Evolutionary conservation across 2,329 filamentous ascomycete genomes (phyloP).

Genomic region (Arthrobotrys megalospora): DNA sequence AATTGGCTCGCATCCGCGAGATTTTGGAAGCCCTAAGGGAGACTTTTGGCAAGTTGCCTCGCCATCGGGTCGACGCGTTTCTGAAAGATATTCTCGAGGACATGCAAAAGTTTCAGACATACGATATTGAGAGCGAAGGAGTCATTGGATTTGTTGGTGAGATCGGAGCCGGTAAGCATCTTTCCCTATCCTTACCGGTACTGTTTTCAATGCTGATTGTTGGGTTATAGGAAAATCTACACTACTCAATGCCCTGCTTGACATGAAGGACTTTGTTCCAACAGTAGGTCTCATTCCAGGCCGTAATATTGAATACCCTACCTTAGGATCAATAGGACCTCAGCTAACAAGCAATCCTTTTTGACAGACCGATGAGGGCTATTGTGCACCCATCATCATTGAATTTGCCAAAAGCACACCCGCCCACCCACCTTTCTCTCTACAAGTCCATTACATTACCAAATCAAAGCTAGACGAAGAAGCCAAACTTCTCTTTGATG

Average conservation of each 20-base stretch:
- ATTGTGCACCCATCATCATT: slow-evolving; percentile 12
- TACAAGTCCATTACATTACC: slow-evolving; percentile 25
- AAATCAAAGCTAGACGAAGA: slow-evolving; percentile 27
- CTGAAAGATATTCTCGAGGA: slow-evolving; percentile 1
- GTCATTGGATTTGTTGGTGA: slow-evolving; percentile 43
- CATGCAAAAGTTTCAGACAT: slow-evolving; percentile 7
- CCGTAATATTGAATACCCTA: too few species aligned
- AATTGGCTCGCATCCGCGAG: neutral
- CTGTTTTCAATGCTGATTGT: neutral
- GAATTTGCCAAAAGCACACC: slow-evolving; percentile 28
- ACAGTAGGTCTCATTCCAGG: slow-evolving; percentile 10
- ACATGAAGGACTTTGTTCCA: slow-evolving; percentile 31
- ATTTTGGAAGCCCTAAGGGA: neutral
- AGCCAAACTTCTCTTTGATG: slow-evolving; percentile 13
- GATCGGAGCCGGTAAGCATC: slow-evolving; percentile 21
- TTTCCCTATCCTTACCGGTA: neutral
- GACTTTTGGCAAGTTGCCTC: neutral
- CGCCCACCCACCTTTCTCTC: neutral
- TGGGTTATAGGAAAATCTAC: slow-evolving; percentile 34
- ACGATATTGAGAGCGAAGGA: slow-evolving; percentile 11
- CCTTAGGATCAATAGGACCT: neutral
- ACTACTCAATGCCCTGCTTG: slow-evolving; percentile 35
- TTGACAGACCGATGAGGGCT: slow-evolving; percentile 14
- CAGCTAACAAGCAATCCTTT: neutral
- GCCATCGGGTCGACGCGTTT: neutral